These are phyloP conservation scores for Pythium vanterpoolii DNA, from an alignment of 352 stramenopile species.

Conservation along the genomic window DNA sequence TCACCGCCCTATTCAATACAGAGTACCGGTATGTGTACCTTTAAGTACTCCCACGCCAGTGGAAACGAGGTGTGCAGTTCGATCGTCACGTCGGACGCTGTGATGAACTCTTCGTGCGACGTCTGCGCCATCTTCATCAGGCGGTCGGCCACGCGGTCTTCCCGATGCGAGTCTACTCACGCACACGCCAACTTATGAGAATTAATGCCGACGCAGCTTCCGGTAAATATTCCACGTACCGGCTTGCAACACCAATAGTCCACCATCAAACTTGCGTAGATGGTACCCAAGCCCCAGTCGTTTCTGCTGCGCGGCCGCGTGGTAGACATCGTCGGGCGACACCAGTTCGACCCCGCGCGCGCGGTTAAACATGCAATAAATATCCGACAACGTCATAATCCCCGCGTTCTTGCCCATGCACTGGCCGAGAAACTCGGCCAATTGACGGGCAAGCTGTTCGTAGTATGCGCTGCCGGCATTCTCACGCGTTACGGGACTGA, in stretches of 20 bases:
- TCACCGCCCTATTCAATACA: background rate
- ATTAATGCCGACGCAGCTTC: background rate
- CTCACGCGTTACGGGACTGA: constrained; percentile 88
- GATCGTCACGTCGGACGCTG: constrained; percentile 87
- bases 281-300: constrained; percentile 89
- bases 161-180: constrained; percentile 69
- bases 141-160: constrained; percentile 74
- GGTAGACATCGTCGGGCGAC: constrained; percentile 96
- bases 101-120: constrained; percentile 80
- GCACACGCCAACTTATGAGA: background rate
- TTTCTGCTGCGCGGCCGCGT: constrained; percentile 85
- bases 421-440: constrained; percentile 83
- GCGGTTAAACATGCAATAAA: constrained; percentile 99
- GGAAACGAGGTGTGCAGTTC: constrained; percentile 92
- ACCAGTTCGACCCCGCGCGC: constrained; percentile 96
- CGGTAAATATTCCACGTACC: constrained; percentile 25
- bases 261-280: constrained; percentile 91
- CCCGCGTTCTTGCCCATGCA: constrained; percentile 89
- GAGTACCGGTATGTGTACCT: constrained; percentile 56
- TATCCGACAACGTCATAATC: constrained; percentile 98
- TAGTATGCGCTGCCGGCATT: constrained; percentile 89
- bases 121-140: constrained; percentile 75
- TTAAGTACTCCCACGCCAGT: constrained; percentile 95
- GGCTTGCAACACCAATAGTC: constrained; percentile 92
- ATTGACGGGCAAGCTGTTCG: constrained; percentile 86